Conservation (phyloP, 805 yeast species). For the Nakazawaea holstii region DNA sequence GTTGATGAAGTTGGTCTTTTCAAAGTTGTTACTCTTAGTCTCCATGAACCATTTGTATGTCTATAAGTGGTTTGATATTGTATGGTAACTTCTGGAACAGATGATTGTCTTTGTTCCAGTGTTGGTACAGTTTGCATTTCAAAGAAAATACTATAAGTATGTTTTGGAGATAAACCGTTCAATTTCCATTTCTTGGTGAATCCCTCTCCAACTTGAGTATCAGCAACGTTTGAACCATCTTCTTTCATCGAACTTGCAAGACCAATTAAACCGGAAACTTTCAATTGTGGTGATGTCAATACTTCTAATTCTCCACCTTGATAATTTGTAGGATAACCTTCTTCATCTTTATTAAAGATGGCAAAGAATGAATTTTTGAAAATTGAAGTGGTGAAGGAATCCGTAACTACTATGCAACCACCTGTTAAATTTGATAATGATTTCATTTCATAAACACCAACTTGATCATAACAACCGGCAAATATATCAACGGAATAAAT, state of each 20-base stretch:
- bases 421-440: constrained; percentile 80
- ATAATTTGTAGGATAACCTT: constrained; percentile 83
- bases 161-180: constrained; percentile 80
- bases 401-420: constrained; percentile 82
- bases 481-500: constrained; percentile 85
- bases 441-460: constrained; percentile 93
- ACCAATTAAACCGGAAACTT: constrained; percentile 90
- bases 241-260: constrained; percentile 75
- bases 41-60: constrained; percentile 88
- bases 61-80: constrained; percentile 92
- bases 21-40: constrained; percentile 88
- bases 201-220: constrained; percentile 91
- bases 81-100: constrained; percentile 30
- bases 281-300: constrained; percentile 80
- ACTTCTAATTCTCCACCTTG: constrained; percentile 87
- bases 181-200: constrained; percentile 86
- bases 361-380: constrained; percentile 90
- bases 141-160: constrained; percentile 84
- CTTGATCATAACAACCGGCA: constrained; percentile 95
- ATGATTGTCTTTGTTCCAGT: constrained; percentile 33
- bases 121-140: constrained; percentile 60
- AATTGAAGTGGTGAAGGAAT: constrained; percentile 91
- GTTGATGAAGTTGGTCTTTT: constrained; percentile 45
- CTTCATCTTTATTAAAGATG: constrained; percentile 80
- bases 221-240: constrained; percentile 74